phyloP scores from a whole-genome alignment of 441 rosid genomes.

The Bruguiera hainesii region DNA sequence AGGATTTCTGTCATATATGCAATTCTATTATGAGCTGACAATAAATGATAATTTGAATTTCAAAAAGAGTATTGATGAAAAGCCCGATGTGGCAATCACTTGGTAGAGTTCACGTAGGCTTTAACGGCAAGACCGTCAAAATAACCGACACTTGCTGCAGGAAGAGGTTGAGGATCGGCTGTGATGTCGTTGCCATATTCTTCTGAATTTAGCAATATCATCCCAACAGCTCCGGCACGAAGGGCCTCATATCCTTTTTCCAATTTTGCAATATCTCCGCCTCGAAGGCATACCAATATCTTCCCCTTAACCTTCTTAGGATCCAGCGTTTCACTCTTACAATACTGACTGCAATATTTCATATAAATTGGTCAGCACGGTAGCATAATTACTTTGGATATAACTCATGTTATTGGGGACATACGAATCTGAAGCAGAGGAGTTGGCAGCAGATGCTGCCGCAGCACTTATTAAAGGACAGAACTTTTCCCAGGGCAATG shows the following conservation, averaged over 20 bases:
- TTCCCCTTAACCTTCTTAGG: slow-evolving; percentile 46
- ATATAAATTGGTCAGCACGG: too few species aligned
- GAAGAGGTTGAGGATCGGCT: slow-evolving; percentile 44
- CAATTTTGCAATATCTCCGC: slow-evolving; percentile 29
- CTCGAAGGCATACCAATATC: slow-evolving; percentile 48
- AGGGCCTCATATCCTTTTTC: slow-evolving; percentile 48
- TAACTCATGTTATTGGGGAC: background rate
- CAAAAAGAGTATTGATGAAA: too few species aligned
- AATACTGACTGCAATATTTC: slow-evolving; percentile 30
- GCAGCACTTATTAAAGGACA: slow-evolving; percentile 59
- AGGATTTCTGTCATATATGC: slow-evolving; percentile 16
- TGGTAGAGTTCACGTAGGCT: slow-evolving; percentile 37
- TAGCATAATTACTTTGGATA: too few species aligned
- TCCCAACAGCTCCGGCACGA: slow-evolving; percentile 50
- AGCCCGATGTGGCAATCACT: slow-evolving; percentile 14
- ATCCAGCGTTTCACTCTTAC: slow-evolving; percentile 41
- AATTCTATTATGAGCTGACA: background rate
- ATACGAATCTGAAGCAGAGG: slow-evolving; percentile 51
- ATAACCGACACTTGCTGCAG: slow-evolving; percentile 44
- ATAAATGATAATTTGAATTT: background rate
- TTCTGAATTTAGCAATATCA: slow-evolving; percentile 49
- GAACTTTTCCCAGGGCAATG: slow-evolving; percentile 38
- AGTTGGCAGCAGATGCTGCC: slow-evolving; percentile 40
- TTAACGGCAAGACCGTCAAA: slow-evolving; percentile 32
- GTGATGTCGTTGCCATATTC: slow-evolving; percentile 34